phyloP scores from a whole-genome alignment of 2,329 filamentous ascomycete species.

The Neonectria neomacrospora region DNA sequence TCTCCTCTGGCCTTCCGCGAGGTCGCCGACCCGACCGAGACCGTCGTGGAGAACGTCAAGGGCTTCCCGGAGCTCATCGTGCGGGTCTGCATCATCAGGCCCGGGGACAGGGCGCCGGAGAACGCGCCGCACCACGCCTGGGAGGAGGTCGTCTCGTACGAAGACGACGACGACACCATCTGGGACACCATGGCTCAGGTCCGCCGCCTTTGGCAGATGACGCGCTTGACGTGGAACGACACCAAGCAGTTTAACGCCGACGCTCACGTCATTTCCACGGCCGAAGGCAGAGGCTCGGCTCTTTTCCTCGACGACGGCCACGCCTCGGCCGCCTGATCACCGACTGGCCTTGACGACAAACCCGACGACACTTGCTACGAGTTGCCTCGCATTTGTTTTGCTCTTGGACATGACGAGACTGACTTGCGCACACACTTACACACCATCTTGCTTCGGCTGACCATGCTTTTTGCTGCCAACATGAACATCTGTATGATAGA shows the following conservation, averaged over 20 bases:
- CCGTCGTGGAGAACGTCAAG: neutral
- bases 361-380: too few species aligned
- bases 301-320: neutral
- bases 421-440: too few species aligned
- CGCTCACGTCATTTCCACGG: neutral
- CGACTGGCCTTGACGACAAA: too few species aligned
- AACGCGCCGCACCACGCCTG: conserved; percentile 24
- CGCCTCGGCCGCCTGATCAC: neutral
- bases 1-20: conserved; percentile 23
- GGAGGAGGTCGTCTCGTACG: conserved; percentile 9
- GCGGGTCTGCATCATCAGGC: conserved; percentile 32
- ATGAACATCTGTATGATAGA: neutral
- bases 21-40: conserved; percentile 8
- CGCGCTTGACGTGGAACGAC: conserved; percentile 3
- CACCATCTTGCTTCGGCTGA: neutral
- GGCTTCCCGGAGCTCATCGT: conserved; percentile 10
- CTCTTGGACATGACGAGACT: too few species aligned
- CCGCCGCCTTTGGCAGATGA: conserved; percentile 22
- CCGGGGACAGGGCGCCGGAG: neutral
- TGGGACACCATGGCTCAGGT: neutral
- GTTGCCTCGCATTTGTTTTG: too few species aligned
- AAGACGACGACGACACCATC: neutral
- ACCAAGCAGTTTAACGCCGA: neutral
- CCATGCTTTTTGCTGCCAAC: neutral
- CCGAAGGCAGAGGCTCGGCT: neutral